Evolutionary conservation across 202 grass and related monocot genomes (phyloP), one percentile per base, ranked within the genome.

Genomic region (Schoenoplectus tabernaemontani): DNA sequence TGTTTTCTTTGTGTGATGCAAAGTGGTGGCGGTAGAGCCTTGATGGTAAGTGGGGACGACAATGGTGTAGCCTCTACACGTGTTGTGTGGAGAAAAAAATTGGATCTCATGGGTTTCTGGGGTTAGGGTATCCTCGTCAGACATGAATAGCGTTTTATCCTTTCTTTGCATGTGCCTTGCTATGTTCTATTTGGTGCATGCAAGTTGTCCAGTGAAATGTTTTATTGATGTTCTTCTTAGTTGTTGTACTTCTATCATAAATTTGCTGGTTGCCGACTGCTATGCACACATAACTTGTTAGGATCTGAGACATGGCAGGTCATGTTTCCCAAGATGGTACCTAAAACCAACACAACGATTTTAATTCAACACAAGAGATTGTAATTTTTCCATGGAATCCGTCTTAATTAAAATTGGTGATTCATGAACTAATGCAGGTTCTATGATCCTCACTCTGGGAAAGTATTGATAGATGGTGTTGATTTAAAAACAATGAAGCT

Each of bases 371-470:
- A 42, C 22, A 22, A 42, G 64, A 42, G 17, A 28, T 67, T 7
- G 17, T 22, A 42, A 22, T 43, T 22, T 68, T 66, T 68, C 64
- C 9, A 23, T 60, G 38, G 2, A 68, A 9, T 42, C 64, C 20
- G n/a, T 68, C 7, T 11, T 68, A 22, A 42, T 61, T 66, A 10
- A 7, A 68, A 22, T 42, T 68, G 22, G 7, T 68, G 64, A 20
- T 42, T 68, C 44, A 32, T 73, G 24, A 20, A 42, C 37, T 50
- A 67, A 13, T 69, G 3, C 34, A 78, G 77, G 63, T 97, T 97
- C 53, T 97, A 97, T 81, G 93, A 97, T 86, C 90, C 93, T 34
- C 88, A 93, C 2, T 83, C 87, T 73, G 93, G 90, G 64, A 82
- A 89, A 79, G 87, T 97, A 68, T 85, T 97, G 70, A 93, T 96